A percentile compares a stretch with the other conserved stretches of the same genome.
phyloP scores from a whole-genome alignment of 2,329 filamentous ascomycete genomes.

The Beauveria asiatica region DNA sequence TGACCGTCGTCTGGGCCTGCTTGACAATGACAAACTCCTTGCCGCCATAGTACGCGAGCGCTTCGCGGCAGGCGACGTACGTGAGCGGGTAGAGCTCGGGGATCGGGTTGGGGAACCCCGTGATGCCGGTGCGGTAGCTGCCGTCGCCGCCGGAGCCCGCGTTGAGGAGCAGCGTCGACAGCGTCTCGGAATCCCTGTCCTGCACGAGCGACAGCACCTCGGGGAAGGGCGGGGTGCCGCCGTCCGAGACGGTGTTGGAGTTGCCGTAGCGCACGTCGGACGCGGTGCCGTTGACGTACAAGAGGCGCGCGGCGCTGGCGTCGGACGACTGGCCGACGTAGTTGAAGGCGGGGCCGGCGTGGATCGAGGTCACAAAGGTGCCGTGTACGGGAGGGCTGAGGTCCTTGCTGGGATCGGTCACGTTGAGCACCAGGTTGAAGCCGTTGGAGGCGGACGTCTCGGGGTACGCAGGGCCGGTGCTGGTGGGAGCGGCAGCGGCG shows the following conservation, averaged over 20 bases:
- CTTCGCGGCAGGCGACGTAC: conserved; percentile 35
- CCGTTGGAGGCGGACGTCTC: conserved; percentile 18
- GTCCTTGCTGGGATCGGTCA: conserved; percentile 31
- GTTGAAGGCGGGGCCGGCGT: conserved; percentile 33
- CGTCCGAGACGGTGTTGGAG: conserved; percentile 32
- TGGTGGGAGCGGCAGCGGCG: conserved; percentile 15
- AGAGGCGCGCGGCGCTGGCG: conserved; percentile 23
- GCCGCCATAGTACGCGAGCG: conserved; percentile 32
- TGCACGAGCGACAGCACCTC: conserved; percentile 25
- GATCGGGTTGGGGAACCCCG: conserved; percentile 27
- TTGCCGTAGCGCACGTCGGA: conserved; percentile 22
- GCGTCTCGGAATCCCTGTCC: conserved; percentile 23
- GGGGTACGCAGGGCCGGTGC: conserved; percentile 11
- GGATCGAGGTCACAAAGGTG: conserved; percentile 31
- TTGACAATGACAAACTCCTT: conserved; percentile 30
- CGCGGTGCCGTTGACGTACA: conserved; percentile 42
- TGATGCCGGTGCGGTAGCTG: conserved; percentile 20
- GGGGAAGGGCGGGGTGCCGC: conserved; percentile 30
- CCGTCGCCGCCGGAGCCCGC: conserved; percentile 28
- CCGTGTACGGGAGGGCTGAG: conserved; percentile 33
- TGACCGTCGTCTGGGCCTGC: conserved; percentile 22
- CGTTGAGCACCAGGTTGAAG: conserved; percentile 37
- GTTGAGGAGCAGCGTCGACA: conserved; percentile 22
- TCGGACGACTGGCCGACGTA: conserved; percentile 27
- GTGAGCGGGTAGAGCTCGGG: conserved; percentile 23